Conservation (phyloP, 441 rosid genomes). For the Adansonia gregorii region DNA sequence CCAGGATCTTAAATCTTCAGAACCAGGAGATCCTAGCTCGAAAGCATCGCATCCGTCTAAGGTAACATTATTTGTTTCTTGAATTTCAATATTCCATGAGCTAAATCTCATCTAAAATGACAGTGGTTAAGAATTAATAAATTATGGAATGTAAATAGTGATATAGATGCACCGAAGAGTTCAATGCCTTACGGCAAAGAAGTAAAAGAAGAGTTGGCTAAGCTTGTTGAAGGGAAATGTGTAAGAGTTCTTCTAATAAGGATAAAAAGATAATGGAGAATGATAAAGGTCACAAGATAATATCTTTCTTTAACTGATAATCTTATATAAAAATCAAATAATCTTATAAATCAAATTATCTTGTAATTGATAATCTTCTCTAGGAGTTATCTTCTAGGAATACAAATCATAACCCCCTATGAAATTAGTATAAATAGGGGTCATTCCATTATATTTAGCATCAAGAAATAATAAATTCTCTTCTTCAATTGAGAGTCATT, state of each 20-base stretch:
- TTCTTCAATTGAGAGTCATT: too few relatives aligned
- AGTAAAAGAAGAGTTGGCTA: slow-evolving; percentile 52
- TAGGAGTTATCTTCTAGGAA: too few relatives aligned
- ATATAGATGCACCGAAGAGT: slow-evolving; percentile 69
- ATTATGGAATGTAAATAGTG: slow-evolving; percentile 40
- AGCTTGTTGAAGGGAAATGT: slow-evolving; percentile 54
- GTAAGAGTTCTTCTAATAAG: slow-evolving; percentile 34
- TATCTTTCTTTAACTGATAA: too few relatives aligned
- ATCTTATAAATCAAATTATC: too few relatives aligned
- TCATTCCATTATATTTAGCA: too few relatives aligned
- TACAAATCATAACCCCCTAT: too few relatives aligned
- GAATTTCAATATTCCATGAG: not conserved
- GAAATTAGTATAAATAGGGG: too few relatives aligned
- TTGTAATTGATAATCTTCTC: too few relatives aligned
- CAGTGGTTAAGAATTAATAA: not conserved
- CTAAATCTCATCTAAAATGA: slow-evolving; percentile 2
- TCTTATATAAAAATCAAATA: too few relatives aligned
- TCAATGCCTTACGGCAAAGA: slow-evolving; percentile 61
- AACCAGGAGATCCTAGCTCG: slow-evolving; percentile 57
- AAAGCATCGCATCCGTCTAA: slow-evolving; percentile 58
- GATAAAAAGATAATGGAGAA: too few relatives aligned
- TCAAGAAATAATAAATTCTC: too few relatives aligned
- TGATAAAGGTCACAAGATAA: too few relatives aligned
- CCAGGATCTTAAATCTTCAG: slow-evolving; percentile 47
- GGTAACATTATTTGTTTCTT: slow-evolving; percentile 37